Conservation (phyloP, 768 basidiomycete genomes). For the Lentinula sp. region DNA sequence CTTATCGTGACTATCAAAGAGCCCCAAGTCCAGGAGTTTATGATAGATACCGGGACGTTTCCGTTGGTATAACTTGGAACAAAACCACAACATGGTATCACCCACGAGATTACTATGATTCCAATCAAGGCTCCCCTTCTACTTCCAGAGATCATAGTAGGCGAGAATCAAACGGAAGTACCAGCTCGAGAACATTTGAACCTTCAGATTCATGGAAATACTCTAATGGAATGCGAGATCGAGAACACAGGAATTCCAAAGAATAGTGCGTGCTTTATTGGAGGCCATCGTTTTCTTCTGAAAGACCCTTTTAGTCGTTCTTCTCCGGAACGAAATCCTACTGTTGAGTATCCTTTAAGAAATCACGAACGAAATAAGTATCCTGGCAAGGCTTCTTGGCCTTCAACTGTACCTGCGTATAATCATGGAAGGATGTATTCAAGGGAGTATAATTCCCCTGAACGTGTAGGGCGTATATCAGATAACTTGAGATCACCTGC, state of each 20-base stretch:
- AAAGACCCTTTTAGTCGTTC: conserved; percentile 1
- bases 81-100: background rate
- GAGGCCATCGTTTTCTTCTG: conserved; percentile 12
- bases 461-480: background rate
- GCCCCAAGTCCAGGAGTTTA: conserved; percentile 2
- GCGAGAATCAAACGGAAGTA: background rate
- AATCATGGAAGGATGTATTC: background rate
- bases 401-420: conserved; percentile 3
- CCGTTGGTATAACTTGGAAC: background rate
- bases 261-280: conserved; percentile 7
- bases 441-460: background rate
- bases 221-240: conserved; percentile 22
- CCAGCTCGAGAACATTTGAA: conserved; percentile 57
- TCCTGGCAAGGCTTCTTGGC: conserved; percentile 6
- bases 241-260: background rate
- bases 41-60: conserved; percentile 4
- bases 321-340: background rate
- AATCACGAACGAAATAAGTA: background rate
- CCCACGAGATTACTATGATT: conserved; percentile 1
- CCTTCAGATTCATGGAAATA: conserved; percentile 72
- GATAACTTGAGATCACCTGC: background rate
- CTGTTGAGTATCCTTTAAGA: conserved; percentile 13
- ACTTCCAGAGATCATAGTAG: background rate
- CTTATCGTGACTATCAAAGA: conserved; percentile 1
- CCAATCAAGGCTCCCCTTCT: background rate